Percentiles rank a stretch among this genome's conserved stretches.
phyloP scores from a whole-genome alignment of 495 filamentous ascomycete species.

The Aspergillus baeticus region DNA sequence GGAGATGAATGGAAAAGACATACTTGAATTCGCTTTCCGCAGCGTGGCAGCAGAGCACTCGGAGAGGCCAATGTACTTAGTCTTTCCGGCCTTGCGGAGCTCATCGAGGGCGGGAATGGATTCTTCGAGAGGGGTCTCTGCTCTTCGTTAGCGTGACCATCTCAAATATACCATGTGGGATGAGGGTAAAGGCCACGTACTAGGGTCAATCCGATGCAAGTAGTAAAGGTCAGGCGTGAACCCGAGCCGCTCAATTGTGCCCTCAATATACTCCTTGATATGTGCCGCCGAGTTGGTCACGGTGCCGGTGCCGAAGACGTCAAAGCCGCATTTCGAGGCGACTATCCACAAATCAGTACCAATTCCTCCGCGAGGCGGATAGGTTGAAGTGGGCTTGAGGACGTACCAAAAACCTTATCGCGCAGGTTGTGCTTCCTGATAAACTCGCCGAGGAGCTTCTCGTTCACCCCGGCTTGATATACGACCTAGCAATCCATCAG shows the following conservation, averaged over 20 bases:
- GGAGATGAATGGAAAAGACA: not conserved
- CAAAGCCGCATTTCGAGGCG: constrained; percentile 48
- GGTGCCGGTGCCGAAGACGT: constrained; percentile 24
- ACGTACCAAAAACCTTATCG: constrained; percentile 46
- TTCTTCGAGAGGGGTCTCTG: constrained; percentile 48
- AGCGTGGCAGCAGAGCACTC: constrained; percentile 45
- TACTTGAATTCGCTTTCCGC: constrained; percentile 45
- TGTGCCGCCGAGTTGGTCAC: constrained; percentile 50
- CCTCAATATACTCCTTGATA: constrained; percentile 52
- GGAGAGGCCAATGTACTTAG: constrained; percentile 47
- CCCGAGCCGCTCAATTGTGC: constrained; percentile 49
- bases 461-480: constrained; percentile 47
- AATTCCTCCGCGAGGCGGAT: no score
- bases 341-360: no score
- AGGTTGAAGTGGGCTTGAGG: not conserved
- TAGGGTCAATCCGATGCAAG: constrained; percentile 41
- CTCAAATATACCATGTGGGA: constrained; percentile 1
- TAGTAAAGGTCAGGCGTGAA: constrained; percentile 49
- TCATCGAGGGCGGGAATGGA: constrained; percentile 47
- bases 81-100: constrained; percentile 45
- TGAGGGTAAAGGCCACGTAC: constrained; percentile 17
- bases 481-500: constrained; percentile 31
- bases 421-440: constrained; percentile 52
- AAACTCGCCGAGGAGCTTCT: constrained; percentile 52
- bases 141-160: not conserved